Base-by-base conservation (phyloP, 352 stramenopile genomes). In the Globisporangium cystogenes region DNA sequence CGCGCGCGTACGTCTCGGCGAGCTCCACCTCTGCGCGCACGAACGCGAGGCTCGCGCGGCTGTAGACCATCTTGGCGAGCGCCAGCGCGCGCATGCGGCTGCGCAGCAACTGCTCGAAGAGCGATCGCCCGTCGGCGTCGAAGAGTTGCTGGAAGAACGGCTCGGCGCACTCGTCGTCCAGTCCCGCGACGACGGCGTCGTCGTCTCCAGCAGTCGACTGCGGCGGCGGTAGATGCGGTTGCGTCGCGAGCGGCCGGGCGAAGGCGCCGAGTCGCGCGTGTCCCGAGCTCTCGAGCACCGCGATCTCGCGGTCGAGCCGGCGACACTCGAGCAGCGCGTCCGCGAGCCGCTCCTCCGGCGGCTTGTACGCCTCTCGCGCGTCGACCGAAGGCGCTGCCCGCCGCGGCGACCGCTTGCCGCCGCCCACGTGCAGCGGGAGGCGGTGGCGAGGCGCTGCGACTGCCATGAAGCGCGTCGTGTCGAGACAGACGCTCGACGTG, bases 101-200 rank as follows among this genome's bases (percentile, higher is more conserved):
- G 0, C 76, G 68, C 46, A 90, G 57, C 8, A 90, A 57, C 49
- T 82, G 76, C 45, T 90, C 79, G 14, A 73, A 83, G 35, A 86
- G 55, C 18, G 75, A 82, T 0, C 59, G 60, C 0, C 79, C 79
- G 21, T 76, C 50, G 0, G 80, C 68, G 29, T 87, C 76, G 55
- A 75, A 88, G 51, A 88, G 82, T 23, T 82, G 64, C 18, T 76
- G 72, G 26, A 72, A 74, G 42, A 86, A 83, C 31, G 72, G 72
- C 56, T 88, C 76, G 4, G 53, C 45, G 23, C 76, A 72, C 12
- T 76, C 58, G 4, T 82, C 70, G 11, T 45, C 40, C 7, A 26
- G 27, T 7, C n/a, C 20, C 63, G 35, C 43, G 59, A 37, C 7
- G 59, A 27, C 42, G 0, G 12, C 41, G 23, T 59, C 46, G 16